Evolutionary conservation across 257 asterid genomes (phyloP).

Genomic region (Plantago ovata): DNA sequence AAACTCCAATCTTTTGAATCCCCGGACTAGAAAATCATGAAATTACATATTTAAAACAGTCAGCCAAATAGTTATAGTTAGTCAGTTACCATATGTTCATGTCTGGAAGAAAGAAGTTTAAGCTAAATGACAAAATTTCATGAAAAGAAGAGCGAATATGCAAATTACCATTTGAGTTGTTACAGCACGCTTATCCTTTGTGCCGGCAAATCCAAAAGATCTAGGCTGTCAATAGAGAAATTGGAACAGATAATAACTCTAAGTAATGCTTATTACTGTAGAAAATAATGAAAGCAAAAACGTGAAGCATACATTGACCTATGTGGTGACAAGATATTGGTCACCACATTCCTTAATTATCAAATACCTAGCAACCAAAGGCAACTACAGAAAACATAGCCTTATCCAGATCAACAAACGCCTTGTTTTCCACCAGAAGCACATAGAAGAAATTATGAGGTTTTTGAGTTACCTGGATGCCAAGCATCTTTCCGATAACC

Average conservation of each 20-base stretch:
- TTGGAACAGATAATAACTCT: conserved; percentile 21
- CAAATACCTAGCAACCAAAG: conserved; percentile 9
- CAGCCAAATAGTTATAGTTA: not conserved
- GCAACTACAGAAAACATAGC: conserved; percentile 1
- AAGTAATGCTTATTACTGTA: conserved; percentile 5
- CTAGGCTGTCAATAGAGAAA: conserved; percentile 59
- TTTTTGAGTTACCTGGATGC: conserved; percentile 63
- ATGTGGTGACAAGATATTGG: conserved; percentile 15
- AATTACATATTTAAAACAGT: not conserved
- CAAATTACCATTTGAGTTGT: conserved; percentile 83
- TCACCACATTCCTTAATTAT: conserved; percentile 12
- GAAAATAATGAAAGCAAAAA: conserved; percentile 5
- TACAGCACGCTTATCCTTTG: conserved; percentile 90
- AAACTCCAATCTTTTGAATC: not conserved
- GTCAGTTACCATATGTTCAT: not conserved
- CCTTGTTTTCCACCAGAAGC: not conserved
- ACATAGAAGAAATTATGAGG: conserved; percentile 13
- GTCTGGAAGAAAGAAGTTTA: not conserved
- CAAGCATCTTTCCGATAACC: conserved; percentile 86
- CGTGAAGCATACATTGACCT: conserved; percentile 2
- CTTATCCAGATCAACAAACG: conserved; percentile 6
- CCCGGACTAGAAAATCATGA: not conserved
- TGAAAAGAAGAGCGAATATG: conserved; percentile 10
- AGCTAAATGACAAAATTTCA: not conserved
- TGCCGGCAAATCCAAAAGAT: conserved; percentile 95